A percentile compares a stretch with the other conserved stretches of the same genome.
Conservation (phyloP, 2,329 filamentous ascomycete species). For the Microascus cirrosus region DNA sequence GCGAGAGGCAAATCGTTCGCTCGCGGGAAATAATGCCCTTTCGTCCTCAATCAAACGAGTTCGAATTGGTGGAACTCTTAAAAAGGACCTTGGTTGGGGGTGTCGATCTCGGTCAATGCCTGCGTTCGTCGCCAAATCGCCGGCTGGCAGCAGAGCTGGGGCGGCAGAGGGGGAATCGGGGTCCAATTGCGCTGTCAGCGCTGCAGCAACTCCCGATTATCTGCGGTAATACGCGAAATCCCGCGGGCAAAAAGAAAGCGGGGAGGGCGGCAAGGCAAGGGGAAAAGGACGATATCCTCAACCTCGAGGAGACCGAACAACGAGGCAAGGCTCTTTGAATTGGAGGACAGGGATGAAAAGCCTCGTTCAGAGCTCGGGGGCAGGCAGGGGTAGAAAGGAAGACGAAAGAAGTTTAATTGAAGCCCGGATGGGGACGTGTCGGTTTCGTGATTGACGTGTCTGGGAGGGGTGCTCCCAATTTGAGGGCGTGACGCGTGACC, state of each 20-base stretch:
- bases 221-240: neutral
- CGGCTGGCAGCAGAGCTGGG: neutral
- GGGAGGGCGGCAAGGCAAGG: neutral
- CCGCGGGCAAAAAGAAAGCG: neutral
- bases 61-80: neutral
- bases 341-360: conserved; percentile 3
- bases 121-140: neutral
- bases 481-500: conserved; percentile 7
- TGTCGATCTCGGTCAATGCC: neutral
- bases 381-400: neutral
- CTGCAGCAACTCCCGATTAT: neutral
- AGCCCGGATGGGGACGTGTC: conserved; percentile 23
- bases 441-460: conserved; percentile 21
- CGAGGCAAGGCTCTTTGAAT: neutral
- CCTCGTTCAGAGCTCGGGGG: neutral
- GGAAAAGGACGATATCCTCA: neutral
- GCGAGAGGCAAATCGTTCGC: neutral
- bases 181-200: neutral
- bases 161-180: neutral
- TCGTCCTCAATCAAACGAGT: neutral
- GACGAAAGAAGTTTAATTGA: conserved; percentile 11
- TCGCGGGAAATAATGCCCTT: neutral
- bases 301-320: neutral
- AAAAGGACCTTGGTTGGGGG: neutral
- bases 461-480: neutral